Percentiles rank a stretch among this genome's conserved stretches.
phyloP scores from a whole-genome alignment of 2,329 filamentous ascomycete genomes.

The Apiospora pterosperma region DNA sequence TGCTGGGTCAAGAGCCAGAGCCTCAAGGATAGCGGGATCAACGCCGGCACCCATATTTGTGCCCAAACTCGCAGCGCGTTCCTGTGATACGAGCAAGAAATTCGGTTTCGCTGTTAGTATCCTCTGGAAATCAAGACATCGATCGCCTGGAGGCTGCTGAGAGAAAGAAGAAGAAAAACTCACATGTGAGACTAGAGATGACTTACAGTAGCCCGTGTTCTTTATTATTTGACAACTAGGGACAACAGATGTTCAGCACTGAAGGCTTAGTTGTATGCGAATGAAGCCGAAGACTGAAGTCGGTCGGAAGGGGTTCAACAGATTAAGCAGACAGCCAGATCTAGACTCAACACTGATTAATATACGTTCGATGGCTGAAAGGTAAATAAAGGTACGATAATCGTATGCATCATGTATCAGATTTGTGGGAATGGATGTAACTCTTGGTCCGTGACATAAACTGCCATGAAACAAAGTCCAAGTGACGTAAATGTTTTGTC shows the following conservation, averaged over 20 bases:
- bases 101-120: background rate
- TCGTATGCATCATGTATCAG: slow-evolving; percentile 1
- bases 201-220: background rate
- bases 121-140: background rate
- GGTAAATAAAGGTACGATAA: background rate
- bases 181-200: background rate
- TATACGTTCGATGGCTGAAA: background rate
- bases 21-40: slow-evolving; percentile 59
- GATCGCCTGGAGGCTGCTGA: background rate
- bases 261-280: background rate
- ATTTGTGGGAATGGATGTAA: background rate
- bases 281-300: background rate
- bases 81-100: background rate
- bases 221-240: too few species aligned
- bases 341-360: background rate
- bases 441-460: background rate
- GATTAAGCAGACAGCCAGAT: background rate
- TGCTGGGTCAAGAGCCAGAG: slow-evolving; percentile 55
- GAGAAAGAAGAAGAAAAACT: background rate
- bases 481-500: background rate
- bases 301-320: background rate
- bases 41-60: slow-evolving; percentile 42
- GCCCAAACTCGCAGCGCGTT: background rate
- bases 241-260: background rate
- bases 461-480: background rate